Evolutionary conservation across 148 eudicot genomes (phyloP), one percentile per base, ranked within the genome.

Genomic region (Rhododendron williamsianum): DNA sequence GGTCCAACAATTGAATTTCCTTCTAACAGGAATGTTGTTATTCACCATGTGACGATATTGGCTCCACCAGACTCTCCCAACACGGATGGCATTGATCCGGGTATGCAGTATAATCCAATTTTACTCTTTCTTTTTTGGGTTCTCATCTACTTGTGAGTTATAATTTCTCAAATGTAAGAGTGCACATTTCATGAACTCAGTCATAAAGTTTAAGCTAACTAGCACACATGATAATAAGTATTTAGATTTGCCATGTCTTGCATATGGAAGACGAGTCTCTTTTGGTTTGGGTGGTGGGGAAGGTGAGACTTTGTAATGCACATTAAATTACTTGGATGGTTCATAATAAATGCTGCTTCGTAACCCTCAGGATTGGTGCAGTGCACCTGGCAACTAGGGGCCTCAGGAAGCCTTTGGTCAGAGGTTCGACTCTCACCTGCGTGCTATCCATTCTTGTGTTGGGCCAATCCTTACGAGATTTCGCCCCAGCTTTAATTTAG

Each of bases 11-110:
- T 4, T 51, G 1, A 58, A 30, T 27, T 41, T 85, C 7, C 73
- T 73, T 30, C 86, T 82, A 81, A 86, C 98, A 97, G 99, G 91
- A 86, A 95, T 90, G 94, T 97, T 79, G 99, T 95, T 52, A 89
- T 94, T 72, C 93, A 89, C n/a, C 89, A 92, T 89, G 93, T 93
- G 86, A 95, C 98, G 79, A 95, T 97, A 89, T 87, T 95, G 86
- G 99, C 99, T 85, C 99, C 99, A 54, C 71, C 90, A 23, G 91
- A 93, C 91, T 95, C 99, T 63, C 99, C 99, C 83, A 97, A 97
- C 88, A 95, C 99, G 0, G 98, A 97, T 83, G 99, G 99, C 82
- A 86, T 97, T 81, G 99, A 97, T 90, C 99, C 99, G 92, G 99
- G 99, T 96, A 89, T 67, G 86, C 65, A 43, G 4, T 43, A 54